A percentile compares a stretch with the other conserved stretches of the same genome.
Conservation (phyloP, 306 rosid species). For the Carpinus viminea region DNA sequence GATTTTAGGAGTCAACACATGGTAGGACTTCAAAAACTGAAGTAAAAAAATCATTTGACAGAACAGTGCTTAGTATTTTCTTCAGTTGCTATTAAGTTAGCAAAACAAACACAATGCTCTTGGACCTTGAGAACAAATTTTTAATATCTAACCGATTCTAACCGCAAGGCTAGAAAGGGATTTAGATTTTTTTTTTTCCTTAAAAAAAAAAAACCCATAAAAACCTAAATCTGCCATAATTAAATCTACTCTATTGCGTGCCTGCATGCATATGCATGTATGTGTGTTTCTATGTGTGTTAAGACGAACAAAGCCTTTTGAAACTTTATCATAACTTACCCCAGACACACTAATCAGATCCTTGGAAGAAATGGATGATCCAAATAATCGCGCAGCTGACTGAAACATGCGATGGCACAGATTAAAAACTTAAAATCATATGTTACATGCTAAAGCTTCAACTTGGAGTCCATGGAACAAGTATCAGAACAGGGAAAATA, state of each 20-base stretch:
- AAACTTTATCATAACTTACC: conserved; percentile 49
- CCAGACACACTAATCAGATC: conserved; percentile 84
- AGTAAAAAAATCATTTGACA: background rate
- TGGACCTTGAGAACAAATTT: background rate
- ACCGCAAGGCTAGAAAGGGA: conserved; percentile 4
- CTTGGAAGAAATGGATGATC: conserved; percentile 77
- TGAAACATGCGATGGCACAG: conserved; percentile 35
- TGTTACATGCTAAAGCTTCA: conserved; percentile 11
- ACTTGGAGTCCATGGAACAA: background rate
- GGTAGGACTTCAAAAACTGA: background rate
- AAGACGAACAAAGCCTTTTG: background rate
- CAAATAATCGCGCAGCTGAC: conserved; percentile 96
- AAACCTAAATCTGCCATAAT: background rate
- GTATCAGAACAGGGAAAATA: background rate
- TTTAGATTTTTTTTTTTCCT: background rate
- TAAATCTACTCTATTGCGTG: background rate
- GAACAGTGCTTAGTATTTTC: background rate
- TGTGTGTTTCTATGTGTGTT: background rate
- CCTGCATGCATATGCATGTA: background rate
- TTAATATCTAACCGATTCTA: background rate
- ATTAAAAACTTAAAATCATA: background rate
- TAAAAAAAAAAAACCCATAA: background rate
- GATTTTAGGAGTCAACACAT: conserved; percentile 26
- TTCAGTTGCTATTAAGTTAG: background rate
- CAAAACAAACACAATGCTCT: background rate